Evolutionary conservation across 495 filamentous ascomycete species (phyloP).

Genomic region (Xylaria intraflava): DNA sequence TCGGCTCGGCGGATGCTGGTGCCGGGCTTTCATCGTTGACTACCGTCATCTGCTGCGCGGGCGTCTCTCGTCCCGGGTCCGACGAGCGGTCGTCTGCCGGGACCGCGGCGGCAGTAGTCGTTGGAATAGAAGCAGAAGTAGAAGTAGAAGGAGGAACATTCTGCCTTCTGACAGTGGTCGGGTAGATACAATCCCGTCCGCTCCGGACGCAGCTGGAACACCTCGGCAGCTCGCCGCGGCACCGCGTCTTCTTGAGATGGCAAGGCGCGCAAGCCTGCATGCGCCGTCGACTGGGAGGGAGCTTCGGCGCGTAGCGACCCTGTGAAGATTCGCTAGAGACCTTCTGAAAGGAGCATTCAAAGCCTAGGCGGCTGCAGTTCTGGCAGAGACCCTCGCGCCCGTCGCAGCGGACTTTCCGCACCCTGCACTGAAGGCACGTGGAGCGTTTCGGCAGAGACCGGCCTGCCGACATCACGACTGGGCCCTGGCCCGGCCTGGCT

Average conservation of each 20-base stretch:
- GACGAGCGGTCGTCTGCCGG: not conserved
- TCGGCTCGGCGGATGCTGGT: not conserved
- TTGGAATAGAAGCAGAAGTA: too few species aligned
- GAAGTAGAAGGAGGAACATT: not conserved
- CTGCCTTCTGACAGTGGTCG: conserved; percentile 4
- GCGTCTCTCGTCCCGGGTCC: not conserved
- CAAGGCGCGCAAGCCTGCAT: conserved; percentile 25
- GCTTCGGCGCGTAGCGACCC: conserved; percentile 18
- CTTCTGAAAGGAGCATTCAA: conserved; percentile 25
- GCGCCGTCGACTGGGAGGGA: conserved; percentile 19
- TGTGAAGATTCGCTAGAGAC: conserved; percentile 8
- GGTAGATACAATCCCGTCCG: conserved; percentile 17
- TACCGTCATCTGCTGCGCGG: not conserved
- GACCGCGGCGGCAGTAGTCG: not conserved
- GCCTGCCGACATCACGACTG: conserved; percentile 1
- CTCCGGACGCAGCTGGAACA: conserved; percentile 21
- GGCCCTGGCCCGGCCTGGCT: conserved; percentile 2
- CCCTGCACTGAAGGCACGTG: conserved; percentile 21
- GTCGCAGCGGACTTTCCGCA: conserved; percentile 24
- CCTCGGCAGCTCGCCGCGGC: conserved; percentile 20
- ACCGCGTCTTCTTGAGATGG: conserved; percentile 24
- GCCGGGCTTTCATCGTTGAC: not conserved
- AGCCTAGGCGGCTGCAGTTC: conserved; percentile 23
- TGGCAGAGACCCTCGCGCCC: conserved; percentile 19
- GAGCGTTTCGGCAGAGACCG: conserved; percentile 15